phyloP scores from a whole-genome alignment of 768 basidiomycete species.

The Obba rivulosa region DNA sequence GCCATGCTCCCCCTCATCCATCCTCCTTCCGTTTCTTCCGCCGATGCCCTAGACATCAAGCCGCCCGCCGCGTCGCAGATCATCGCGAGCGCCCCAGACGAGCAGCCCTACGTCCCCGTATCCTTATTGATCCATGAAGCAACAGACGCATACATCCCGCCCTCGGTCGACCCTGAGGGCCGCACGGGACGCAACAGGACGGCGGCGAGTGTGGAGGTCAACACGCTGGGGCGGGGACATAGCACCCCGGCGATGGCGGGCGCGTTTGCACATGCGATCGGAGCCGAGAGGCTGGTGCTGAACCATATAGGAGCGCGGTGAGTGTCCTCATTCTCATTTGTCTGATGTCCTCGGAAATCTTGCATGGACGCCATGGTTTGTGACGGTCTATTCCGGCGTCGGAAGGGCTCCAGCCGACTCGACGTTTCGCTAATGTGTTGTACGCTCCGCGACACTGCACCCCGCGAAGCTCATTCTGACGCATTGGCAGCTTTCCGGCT shows the following conservation, averaged over 20 bases:
- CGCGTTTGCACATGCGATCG: constrained; percentile 56
- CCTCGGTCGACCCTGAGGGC: constrained; percentile 43
- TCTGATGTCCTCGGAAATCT: no score
- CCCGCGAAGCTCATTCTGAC: no score
- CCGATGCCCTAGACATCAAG: constrained; percentile 1
- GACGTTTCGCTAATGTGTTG: no score
- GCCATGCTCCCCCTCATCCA: constrained; percentile 46
- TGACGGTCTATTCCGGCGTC: no score
- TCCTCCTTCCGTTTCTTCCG: not conserved
- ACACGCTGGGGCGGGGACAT: constrained; percentile 64
- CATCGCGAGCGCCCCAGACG: constrained; percentile 22
- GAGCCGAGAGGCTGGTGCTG: constrained; percentile 57
- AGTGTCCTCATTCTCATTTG: constrained; percentile 10
- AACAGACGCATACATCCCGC: constrained; percentile 69
- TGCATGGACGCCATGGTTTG: no score
- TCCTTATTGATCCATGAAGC: constrained; percentile 84
- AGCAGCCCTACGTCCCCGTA: constrained; percentile 7
- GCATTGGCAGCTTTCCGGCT: constrained; percentile 19
- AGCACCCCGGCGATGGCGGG: constrained; percentile 79
- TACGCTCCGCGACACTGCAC: no score
- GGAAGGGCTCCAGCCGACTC: no score
- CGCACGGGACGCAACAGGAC: constrained; percentile 33
- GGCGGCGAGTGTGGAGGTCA: constrained; percentile 34
- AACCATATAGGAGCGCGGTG: constrained; percentile 78
- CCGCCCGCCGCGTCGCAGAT: constrained; percentile 3